Conservation (phyloP, 208 protist genomes). For the Crithidia acanthocephali region DNA sequence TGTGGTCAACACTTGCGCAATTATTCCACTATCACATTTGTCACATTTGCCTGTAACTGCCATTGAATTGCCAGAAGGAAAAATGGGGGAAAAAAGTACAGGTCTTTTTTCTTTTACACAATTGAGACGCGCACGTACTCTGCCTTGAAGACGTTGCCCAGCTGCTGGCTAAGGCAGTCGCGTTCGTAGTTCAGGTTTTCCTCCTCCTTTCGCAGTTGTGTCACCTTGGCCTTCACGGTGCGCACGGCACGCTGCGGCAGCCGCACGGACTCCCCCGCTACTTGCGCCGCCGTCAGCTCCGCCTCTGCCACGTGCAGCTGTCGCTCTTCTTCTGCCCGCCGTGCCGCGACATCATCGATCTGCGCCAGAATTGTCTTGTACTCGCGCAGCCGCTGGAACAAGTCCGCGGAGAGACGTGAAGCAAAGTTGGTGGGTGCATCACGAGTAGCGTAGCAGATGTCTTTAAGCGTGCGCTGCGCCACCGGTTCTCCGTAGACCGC, state of each 20-base stretch:
- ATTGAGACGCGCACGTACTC: slow-evolving; percentile 55
- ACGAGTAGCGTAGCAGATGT: slow-evolving; percentile 59
- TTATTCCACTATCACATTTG: too few relatives aligned
- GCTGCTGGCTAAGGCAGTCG: slow-evolving; percentile 36
- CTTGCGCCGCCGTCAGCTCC: slow-evolving; percentile 2
- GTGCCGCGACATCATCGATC: slow-evolving; percentile 5
- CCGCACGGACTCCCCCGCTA: slow-evolving; percentile 20
- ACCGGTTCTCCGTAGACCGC: slow-evolving; percentile 41
- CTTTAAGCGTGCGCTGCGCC: background rate
- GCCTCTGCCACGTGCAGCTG: slow-evolving; percentile 17
- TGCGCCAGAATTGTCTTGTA: slow-evolving; percentile 43
- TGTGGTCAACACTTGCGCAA: too few relatives aligned
- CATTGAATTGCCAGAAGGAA: too few relatives aligned
- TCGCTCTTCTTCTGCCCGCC: slow-evolving; percentile 9
- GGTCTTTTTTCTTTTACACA: too few relatives aligned
- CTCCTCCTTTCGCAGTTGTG: slow-evolving; percentile 33
- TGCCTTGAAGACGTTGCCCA: slow-evolving; percentile 69
- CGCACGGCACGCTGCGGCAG: slow-evolving; percentile 16
- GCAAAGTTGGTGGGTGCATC: slow-evolving; percentile 37
- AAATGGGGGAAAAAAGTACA: too few relatives aligned
- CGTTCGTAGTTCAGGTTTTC: slow-evolving; percentile 47
- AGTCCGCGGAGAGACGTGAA: slow-evolving; percentile 39
- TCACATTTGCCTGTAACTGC: too few relatives aligned
- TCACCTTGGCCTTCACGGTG: slow-evolving; percentile 10
- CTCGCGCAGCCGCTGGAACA: slow-evolving; percentile 48